Conservation (phyloP, 805 yeast genomes). For the Monosporozyma unispora region DNA sequence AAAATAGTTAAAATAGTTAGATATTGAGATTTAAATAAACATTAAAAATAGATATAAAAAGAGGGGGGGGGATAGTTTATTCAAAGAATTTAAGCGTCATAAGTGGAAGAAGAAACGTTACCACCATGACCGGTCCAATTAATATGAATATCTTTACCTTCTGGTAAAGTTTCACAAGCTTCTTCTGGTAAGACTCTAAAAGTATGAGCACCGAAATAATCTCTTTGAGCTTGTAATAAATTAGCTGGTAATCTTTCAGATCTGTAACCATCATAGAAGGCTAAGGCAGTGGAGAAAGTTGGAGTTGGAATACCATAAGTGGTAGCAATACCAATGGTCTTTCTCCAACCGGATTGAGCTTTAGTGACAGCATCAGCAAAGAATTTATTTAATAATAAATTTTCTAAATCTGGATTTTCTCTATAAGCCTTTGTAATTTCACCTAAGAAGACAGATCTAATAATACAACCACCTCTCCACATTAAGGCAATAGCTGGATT, state of each 20-base stretch:
- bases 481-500: conserved; percentile 96
- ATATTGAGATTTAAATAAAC: not conserved
- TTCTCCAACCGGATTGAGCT: conserved; percentile 96
- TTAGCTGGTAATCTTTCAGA: conserved; percentile 92
- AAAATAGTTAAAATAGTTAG: not conserved
- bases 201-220: conserved; percentile 99
- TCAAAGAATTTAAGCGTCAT: conserved; percentile 55
- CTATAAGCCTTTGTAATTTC: conserved; percentile 96
- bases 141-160: conserved; percentile 77
- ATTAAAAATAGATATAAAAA: not conserved
- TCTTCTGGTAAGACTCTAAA: conserved; percentile 87
- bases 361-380: conserved; percentile 82
- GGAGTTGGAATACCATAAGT: conserved; percentile 93
- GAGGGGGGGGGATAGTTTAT: not conserved
- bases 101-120: conserved; percentile 89
- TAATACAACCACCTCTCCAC: conserved; percentile 99
- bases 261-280: conserved; percentile 99
- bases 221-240: conserved; percentile 98
- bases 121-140: conserved; percentile 99
- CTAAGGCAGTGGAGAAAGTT: conserved; percentile 91
- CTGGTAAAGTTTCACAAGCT: conserved; percentile 70
- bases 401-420: conserved; percentile 86
- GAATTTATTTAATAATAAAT: conserved; percentile 92
- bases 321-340: conserved; percentile 68
- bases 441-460: conserved; percentile 95